Evolutionary conservation across 805 yeast species (phyloP), one percentile per base, ranked within the genome.

Genomic region (Myxozyma monticola): DNA sequence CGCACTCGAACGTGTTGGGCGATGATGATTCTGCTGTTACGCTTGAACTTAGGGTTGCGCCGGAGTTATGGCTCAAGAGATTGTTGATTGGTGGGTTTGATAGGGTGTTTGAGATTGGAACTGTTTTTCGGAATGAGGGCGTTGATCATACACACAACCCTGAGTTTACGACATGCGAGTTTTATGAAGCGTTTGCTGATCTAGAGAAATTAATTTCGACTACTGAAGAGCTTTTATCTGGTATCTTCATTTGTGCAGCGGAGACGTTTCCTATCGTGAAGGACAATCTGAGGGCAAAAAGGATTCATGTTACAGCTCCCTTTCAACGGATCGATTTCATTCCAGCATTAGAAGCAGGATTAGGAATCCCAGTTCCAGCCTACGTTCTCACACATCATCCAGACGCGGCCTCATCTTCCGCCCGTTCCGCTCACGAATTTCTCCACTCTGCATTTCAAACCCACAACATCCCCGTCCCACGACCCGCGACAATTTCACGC

Each of bases 71-170:
- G 96, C 75, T 93, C 48, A 93, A 93, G 64, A 77, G 85, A 57
- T 69, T 93, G 43, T 78, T 89, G 1, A 81, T 91, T 29, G 76
- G 87, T 6, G 99, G 99, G 1, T 80, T 90, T 62, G 95, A 90
- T 59, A 80, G 78, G 58, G 83, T 93, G 1, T 93, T 79, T 67
- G 98, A 93, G 63, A 79, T 93, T 45, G 97, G 97, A 0, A 76
- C 78, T 45, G 82, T 76, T 39, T 93, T 90, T 67, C 75, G 99
- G 61, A 93, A 93, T 62, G 99, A 93, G 25, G 97, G 98, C 72
- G 89, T 93, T 58, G 99, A 91, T 73, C 82, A 85, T 90, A 91
- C 97, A 58, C 99, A 91, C 74, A 91, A 91, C 79, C 98, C 98
- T 51, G 99, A 91, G 76, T 91, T 91, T 76, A 91, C 98, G 65